phyloP scores from a whole-genome alignment of 2,329 filamentous ascomycete genomes.

The Incumbomyces delicatus region DNA sequence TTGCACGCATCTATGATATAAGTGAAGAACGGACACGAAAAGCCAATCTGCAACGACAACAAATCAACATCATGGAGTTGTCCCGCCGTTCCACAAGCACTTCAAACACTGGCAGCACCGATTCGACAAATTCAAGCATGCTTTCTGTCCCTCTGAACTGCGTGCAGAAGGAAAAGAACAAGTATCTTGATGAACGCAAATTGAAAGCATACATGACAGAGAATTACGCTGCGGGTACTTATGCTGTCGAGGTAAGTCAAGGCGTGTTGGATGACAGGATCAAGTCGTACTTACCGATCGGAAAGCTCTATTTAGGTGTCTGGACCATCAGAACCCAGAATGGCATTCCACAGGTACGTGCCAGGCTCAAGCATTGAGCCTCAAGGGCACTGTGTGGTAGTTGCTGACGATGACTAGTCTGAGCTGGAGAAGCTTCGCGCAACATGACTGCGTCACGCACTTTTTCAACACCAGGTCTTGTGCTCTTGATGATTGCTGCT shows the following conservation, averaged over 20 bases:
- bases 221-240: neutral
- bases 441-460: too few species aligned
- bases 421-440: too few species aligned
- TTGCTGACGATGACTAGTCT: too few species aligned
- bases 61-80: too few species aligned
- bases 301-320: neutral
- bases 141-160: neutral
- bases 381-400: too few species aligned
- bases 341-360: neutral
- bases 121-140: neutral
- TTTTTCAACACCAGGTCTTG: too few species aligned
- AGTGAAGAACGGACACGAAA: too few species aligned
- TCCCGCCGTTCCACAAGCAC: neutral
- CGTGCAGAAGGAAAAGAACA: neutral
- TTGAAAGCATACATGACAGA: neutral
- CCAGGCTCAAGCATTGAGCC: too few species aligned
- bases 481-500: too few species aligned
- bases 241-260: neutral
- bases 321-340: neutral
- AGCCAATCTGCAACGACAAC: too few species aligned
- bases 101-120: neutral
- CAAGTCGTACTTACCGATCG: neutral
- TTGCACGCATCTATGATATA: too few species aligned
- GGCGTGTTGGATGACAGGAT: neutral
- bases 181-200: neutral